These are phyloP conservation scores for Phylloporus sp. DNA, from an alignment of 1,284 basidiomycete genomes.

Conservation along the genomic window DNA sequence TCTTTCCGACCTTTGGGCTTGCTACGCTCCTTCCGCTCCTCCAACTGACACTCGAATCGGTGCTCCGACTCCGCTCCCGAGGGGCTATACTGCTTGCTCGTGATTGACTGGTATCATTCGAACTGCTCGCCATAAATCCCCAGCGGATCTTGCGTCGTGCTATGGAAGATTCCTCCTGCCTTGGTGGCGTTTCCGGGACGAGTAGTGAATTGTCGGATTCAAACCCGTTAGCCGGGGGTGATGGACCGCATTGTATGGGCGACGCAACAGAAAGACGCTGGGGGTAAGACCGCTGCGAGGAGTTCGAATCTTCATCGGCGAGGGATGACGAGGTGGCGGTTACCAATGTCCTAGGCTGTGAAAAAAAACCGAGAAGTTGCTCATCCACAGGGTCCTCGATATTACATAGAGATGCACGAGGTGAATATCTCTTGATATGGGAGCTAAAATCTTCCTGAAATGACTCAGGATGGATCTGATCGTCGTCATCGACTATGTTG, in stretches of 20 bases:
- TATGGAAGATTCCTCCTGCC: constrained; percentile 59
- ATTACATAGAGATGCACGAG: constrained; percentile 53
- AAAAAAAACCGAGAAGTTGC: too few relatives aligned
- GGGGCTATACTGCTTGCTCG: not conserved
- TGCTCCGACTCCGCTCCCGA: not conserved
- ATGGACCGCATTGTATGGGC: constrained; percentile 57
- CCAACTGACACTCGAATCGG: not conserved
- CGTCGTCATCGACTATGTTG: constrained; percentile 40
- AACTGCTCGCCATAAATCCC: constrained; percentile 47
- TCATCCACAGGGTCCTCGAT: constrained; percentile 60
- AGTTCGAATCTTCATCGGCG: constrained; percentile 51
- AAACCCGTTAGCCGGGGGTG: constrained; percentile 56
- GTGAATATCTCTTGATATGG: constrained; percentile 50
- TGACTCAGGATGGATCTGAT: constrained; percentile 48
- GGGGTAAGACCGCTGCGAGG: constrained; percentile 52
- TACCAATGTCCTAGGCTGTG: constrained; percentile 37
- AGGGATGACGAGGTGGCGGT: constrained; percentile 44
- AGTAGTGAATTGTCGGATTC: constrained; percentile 59
- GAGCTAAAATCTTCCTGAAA: constrained; percentile 39
- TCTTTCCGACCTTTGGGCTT: not conserved
- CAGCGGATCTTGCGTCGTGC: constrained; percentile 61
- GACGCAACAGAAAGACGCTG: constrained; percentile 67
- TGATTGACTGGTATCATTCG: not conserved
- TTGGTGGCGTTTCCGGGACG: constrained; percentile 46
- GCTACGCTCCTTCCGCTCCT: not conserved